A percentile compares a stretch with the other conserved stretches of the same genome.
Conservation (phyloP, 2,329 filamentous ascomycete species). For the Alternaria arborescens region DNA sequence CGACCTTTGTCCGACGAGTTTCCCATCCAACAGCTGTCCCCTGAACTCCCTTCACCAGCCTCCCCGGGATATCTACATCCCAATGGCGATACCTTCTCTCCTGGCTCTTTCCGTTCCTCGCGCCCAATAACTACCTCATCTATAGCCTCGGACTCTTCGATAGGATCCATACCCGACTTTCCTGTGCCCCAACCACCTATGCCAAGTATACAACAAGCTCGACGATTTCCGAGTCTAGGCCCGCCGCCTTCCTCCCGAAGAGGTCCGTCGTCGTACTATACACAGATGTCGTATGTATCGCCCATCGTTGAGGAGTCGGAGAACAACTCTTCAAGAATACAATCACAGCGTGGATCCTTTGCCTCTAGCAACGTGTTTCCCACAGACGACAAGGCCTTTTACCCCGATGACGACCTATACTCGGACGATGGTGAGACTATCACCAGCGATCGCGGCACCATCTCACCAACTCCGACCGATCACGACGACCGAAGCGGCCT, state of each 20-base stretch:
- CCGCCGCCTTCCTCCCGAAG: conserved; percentile 59
- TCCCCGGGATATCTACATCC: conserved; percentile 36
- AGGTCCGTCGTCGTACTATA: conserved; percentile 60
- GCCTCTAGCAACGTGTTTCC: conserved; percentile 61
- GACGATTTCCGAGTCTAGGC: conserved; percentile 54
- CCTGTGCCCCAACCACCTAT: conserved; percentile 49
- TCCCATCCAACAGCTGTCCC: conserved; percentile 42
- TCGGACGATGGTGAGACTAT: conserved; percentile 53
- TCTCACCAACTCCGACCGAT: conserved; percentile 40
- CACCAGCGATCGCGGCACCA: conserved; percentile 40
- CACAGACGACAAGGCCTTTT: conserved; percentile 51
- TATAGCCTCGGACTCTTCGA: conserved; percentile 51
- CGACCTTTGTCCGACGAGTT: conserved; percentile 50
- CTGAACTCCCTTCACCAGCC: conserved; percentile 29
- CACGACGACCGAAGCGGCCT: conserved; percentile 50
- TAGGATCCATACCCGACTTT: conserved; percentile 54
- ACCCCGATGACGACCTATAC: conserved; percentile 47
- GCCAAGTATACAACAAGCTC: conserved; percentile 46
- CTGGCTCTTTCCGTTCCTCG: conserved; percentile 38
- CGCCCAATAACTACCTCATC: conserved; percentile 52
- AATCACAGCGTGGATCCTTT: conserved; percentile 54
- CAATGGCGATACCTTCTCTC: conserved; percentile 47
- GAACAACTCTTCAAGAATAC: conserved; percentile 54
- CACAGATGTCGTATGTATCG: conserved; percentile 57
- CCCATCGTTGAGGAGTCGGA: conserved; percentile 61